These are phyloP conservation scores for Fusarium verticillioides DNA, from an alignment of 2,329 filamentous ascomycete species.

Conservation along the genomic window DNA sequence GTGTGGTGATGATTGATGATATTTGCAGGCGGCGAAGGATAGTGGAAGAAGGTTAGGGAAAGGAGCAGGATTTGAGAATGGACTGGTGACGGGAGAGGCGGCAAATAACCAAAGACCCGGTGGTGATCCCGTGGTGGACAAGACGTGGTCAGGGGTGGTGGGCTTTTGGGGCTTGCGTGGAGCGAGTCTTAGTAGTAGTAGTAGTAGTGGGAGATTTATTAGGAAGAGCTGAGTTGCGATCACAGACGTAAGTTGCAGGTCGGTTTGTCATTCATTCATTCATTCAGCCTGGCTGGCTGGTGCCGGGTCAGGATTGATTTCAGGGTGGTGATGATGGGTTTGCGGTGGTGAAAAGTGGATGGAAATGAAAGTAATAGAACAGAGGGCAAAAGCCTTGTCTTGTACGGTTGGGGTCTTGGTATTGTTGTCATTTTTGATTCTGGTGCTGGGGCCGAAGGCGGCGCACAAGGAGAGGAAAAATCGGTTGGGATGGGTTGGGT, in stretches of 20 bases:
- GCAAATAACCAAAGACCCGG: conserved; percentile 43
- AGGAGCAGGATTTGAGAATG: conserved; percentile 37
- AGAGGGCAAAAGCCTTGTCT: conserved; percentile 50
- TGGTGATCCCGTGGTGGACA: conserved; percentile 46
- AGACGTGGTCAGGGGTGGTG: conserved; percentile 47
- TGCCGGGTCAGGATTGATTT: conserved; percentile 4
- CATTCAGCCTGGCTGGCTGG: neutral
- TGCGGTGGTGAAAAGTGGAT: conserved; percentile 26
- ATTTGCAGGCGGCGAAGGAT: conserved; percentile 17
- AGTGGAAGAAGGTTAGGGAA: conserved; percentile 20
- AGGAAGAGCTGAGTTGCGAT: conserved; percentile 41
- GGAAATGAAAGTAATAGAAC: conserved; percentile 41
- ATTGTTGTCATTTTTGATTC: conserved; percentile 53
- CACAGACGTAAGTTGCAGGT: neutral
- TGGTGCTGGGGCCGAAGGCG: conserved; percentile 53
- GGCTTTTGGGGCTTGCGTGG: conserved; percentile 47
- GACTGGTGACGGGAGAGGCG: conserved; percentile 44
- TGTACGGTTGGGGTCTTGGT: conserved; percentile 52
- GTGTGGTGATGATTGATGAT: conserved; percentile 6
- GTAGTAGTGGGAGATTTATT: conserved; percentile 40
- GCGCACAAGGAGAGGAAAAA: conserved; percentile 51
- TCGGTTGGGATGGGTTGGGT: conserved; percentile 47
- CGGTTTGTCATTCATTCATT: neutral
- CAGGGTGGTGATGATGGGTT: conserved; percentile 41
- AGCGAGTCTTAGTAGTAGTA: conserved; percentile 36